Base-by-base conservation (phyloP, 495 filamentous ascomycete species). In the Podospora fimiseda region DNA sequence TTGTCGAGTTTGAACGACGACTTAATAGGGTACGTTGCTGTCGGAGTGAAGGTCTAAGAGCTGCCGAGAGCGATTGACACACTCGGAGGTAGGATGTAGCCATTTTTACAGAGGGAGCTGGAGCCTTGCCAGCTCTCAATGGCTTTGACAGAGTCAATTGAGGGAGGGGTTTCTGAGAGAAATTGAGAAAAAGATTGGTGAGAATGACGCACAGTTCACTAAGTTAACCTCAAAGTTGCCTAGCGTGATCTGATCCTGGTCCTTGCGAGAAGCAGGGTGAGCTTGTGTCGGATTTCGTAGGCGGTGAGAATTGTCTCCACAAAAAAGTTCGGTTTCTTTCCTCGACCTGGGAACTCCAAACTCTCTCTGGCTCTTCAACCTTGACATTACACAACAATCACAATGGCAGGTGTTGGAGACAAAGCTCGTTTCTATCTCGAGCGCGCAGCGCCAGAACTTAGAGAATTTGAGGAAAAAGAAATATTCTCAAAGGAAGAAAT, bases 401-500 rank as follows among this genome's bases (percentile, higher is more conserved):
- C 39, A 47, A 96, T 96, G 90, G 81, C 89, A 1, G 81, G 80
- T 41, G 82, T 89, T 39, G 87, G 86, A 55, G 94, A 98, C 64
- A 97, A 96, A 71, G 92, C 91, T 15, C 87, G 92, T 22, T 96
- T 90, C 70, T 96, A 86, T 66, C 77, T 97, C 41, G 93, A 98
- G 71, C 84, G 89, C 55, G 87, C 87, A 5, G 88, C 95, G 33
- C 88, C 91, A 6, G 90, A 96, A 66, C 80, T 98, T 36, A 89
- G 87, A 45, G 90, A 95, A 51, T 89, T 87, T 54, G 83, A 92
- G 65, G 78, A 86, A 50, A 95, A 95, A 62, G 84, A 88, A 50
- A 85, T 97, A 52, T 97, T 97, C 72, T 81, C 71, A 51, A 84
- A 91, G 84, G 85, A 90, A 56, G 90, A 97, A 73, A 95, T 97